Evolutionary conservation across 176 grass and related monocot species (phyloP).

Genomic region (Avena eriantha): DNA sequence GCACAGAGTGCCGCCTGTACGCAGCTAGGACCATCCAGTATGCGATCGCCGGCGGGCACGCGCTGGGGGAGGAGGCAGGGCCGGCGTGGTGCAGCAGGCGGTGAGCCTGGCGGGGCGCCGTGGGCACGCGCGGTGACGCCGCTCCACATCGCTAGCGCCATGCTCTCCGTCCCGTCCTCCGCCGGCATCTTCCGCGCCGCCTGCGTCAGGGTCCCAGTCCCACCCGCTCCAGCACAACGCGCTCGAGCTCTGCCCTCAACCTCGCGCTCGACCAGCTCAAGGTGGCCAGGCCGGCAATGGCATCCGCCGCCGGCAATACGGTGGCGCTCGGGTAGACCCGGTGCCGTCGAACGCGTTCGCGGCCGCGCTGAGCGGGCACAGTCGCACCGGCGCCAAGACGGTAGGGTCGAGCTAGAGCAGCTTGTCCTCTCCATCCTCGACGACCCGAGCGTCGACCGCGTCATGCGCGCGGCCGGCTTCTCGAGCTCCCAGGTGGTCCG

Average conservation of each 20-base stretch:
- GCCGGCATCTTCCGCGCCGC: not conserved
- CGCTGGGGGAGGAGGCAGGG: too few species aligned
- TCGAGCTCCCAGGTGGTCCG: not conserved
- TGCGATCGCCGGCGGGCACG: too few species aligned
- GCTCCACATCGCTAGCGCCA: not conserved
- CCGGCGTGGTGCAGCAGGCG: not conserved
- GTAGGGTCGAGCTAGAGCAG: not conserved
- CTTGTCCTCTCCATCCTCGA: not conserved
- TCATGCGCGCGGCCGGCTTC: not conserved
- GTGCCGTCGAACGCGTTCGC: not conserved
- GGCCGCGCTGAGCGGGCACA: not conserved
- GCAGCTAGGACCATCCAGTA: too few species aligned
- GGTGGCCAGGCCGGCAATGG: too few species aligned
- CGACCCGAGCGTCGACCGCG: not conserved
- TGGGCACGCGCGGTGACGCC: not conserved
- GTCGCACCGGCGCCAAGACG: not conserved
- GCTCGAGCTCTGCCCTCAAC: not conserved
- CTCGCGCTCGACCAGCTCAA: not conserved
- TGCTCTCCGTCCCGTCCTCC: not conserved
- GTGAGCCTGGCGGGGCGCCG: not conserved
- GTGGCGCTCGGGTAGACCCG: not conserved
- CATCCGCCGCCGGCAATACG: not conserved
- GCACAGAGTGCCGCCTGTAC: too few species aligned
- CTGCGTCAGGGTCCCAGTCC: not conserved
- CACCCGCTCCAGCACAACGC: not conserved